Evolutionary conservation across 768 basidiomycete genomes (phyloP).

Genomic region (Grammothele lineata): DNA sequence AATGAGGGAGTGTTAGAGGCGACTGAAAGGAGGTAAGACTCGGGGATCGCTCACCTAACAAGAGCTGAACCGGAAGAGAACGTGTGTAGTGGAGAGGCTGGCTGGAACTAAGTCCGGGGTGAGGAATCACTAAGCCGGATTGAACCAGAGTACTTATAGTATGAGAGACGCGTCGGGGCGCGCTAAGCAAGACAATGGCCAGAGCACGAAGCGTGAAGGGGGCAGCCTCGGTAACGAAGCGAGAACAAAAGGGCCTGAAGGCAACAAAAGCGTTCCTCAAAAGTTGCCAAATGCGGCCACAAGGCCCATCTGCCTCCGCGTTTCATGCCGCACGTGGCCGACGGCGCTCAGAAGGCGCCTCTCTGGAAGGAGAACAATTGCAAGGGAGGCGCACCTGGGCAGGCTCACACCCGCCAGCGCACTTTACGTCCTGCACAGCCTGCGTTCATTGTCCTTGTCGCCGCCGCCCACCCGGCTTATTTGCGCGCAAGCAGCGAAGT

Average conservation of each 20-base stretch:
- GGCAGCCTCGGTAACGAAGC: constrained; percentile 20
- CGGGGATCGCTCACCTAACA: constrained; percentile 23
- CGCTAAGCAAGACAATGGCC: constrained; percentile 26
- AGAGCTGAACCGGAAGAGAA: constrained; percentile 26
- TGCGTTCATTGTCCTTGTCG: constrained; percentile 12
- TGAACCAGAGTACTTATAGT: constrained; percentile 27
- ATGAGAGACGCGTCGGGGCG: constrained; percentile 6
- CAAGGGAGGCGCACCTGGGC: not conserved
- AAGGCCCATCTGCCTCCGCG: constrained; percentile 17
- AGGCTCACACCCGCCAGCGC: not conserved
- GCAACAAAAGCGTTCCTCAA: constrained; percentile 20
- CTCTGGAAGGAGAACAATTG: constrained; percentile 22
- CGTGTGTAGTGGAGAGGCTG: constrained; percentile 14
- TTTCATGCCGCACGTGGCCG: constrained; percentile 26
- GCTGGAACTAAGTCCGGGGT: constrained; percentile 27
- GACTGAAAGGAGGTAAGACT: not conserved
- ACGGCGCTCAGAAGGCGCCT: constrained; percentile 10
- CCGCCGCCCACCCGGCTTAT: not conserved
- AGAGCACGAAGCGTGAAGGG: too few relatives aligned
- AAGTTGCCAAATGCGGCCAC: constrained; percentile 24
- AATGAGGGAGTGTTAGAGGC: not conserved
- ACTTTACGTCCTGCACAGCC: constrained; percentile 20
- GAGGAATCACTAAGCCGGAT: constrained; percentile 18
- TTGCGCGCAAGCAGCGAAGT: not conserved
- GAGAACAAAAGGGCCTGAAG: constrained; percentile 28